Conservation (phyloP, 768 basidiomycete species). For the Lentinula detonsa region DNA sequence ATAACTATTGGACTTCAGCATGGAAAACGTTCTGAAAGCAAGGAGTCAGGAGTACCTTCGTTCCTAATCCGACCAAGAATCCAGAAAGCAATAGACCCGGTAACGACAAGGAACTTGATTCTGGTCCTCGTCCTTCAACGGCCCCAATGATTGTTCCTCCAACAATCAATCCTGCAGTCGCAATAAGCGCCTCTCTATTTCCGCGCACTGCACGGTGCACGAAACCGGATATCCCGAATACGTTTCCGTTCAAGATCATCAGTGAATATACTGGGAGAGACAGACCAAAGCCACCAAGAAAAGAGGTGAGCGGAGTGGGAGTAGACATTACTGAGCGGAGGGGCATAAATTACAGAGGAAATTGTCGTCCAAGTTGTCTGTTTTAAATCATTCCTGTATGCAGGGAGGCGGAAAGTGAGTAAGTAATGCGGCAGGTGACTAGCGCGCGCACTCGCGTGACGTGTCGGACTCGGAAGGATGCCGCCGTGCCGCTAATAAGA, state of each 20-base stretch:
- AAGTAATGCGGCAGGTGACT: background rate
- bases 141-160: conserved; percentile 40
- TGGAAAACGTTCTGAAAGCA: background rate
- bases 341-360: background rate
- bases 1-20: conserved; percentile 27
- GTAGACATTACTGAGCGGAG: conserved; percentile 22
- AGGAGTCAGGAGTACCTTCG: conserved; percentile 32
- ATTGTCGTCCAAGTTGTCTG: background rate
- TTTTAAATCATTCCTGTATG: background rate
- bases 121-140: conserved; percentile 30
- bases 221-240: conserved; percentile 60
- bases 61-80: conserved; percentile 51
- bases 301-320: conserved; percentile 43
- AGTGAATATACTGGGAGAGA: conserved; percentile 47
- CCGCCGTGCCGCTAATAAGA: too few relatives aligned
- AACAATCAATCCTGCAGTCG: conserved; percentile 39
- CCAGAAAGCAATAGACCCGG: conserved; percentile 38
- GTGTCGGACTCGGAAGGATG: background rate
- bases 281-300: conserved; percentile 50
- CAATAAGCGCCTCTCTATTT: conserved; percentile 31
- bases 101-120: conserved; percentile 13
- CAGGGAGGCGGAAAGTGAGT: background rate
- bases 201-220: conserved; percentile 45
- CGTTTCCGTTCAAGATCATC: conserved; percentile 46
- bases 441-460: background rate